These are phyloP conservation scores for Claviceps humidiphila DNA, from an alignment of 2,329 filamentous ascomycete species.

Conservation along the genomic window DNA sequence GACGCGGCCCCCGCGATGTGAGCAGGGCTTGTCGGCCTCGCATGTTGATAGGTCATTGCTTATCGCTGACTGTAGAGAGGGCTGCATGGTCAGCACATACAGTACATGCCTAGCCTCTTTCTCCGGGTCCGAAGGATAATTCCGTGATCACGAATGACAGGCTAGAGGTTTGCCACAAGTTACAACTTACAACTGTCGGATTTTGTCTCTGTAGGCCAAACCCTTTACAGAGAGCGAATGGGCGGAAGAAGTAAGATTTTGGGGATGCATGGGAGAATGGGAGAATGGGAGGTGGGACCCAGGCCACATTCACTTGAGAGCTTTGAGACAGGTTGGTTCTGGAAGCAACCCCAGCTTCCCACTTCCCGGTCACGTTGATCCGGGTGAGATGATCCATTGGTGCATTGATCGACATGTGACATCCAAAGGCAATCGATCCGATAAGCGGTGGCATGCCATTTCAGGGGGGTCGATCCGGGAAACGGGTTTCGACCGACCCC, in stretches of 20 bases:
- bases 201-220: neutral
- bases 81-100: neutral
- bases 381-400: neutral
- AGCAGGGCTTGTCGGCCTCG: slow-evolving; percentile 1
- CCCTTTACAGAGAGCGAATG: neutral
- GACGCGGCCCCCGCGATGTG: neutral
- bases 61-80: neutral
- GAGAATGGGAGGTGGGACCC: neutral
- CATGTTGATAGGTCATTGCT: neutral
- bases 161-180: no score
- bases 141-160: neutral
- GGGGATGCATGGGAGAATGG: neutral
- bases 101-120: neutral
- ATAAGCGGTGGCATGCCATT: neutral
- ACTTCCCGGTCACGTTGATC: neutral
- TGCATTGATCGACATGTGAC: neutral
- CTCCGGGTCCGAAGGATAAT: neutral
- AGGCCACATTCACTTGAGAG: neutral
- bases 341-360: neutral
- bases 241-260: neutral
- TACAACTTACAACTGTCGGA: no score
- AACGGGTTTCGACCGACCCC: neutral
- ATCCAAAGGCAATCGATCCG: neutral
- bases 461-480: neutral
- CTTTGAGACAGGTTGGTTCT: neutral